Evolutionary conservation across 106 monocot species (phyloP).

Genomic region (Apostasia ramifera): DNA sequence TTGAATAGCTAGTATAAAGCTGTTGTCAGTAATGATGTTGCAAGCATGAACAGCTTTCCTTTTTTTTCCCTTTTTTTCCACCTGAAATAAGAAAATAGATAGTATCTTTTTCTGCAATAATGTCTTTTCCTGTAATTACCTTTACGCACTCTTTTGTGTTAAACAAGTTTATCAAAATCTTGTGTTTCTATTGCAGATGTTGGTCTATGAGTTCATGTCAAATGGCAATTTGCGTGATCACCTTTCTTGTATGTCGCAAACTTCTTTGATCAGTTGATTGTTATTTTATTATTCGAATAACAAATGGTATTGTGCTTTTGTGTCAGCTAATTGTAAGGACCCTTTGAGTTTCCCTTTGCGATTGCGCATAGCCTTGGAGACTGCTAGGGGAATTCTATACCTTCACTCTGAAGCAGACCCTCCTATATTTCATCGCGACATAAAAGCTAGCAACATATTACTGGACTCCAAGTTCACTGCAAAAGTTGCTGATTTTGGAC

Average conservation of each 20-base stretch:
- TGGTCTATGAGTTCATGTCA: constrained; percentile 90
- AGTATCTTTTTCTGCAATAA: too few relatives aligned
- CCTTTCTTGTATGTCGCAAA: constrained; percentile 52
- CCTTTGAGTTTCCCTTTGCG: constrained; percentile 46
- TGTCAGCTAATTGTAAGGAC: constrained; percentile 32
- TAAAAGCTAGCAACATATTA: constrained; percentile 92
- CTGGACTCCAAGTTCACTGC: constrained; percentile 64
- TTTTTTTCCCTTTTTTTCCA: too few relatives aligned
- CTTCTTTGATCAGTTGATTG: not conserved
- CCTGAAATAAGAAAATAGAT: too few relatives aligned
- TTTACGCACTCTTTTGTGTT: too few relatives aligned
- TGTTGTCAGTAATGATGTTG: too few relatives aligned
- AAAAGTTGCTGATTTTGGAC: constrained; percentile 94
- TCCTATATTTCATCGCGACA: constrained; percentile 90
- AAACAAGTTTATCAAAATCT: not conserved
- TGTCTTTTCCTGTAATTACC: too few relatives aligned
- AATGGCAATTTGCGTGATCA: constrained; percentile 90
- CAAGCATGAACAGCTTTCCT: too few relatives aligned
- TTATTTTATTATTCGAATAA: not conserved
- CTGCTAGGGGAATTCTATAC: constrained; percentile 77
- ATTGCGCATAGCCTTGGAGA: constrained; percentile 64
- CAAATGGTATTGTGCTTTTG: not conserved
- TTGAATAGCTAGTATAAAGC: too few relatives aligned
- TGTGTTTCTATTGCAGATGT: constrained; percentile 54
- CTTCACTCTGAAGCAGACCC: constrained; percentile 88